Evolutionary conservation across 2,329 filamentous ascomycete species (phyloP).

Genomic region (Pseudogymnoascus sp.): DNA sequence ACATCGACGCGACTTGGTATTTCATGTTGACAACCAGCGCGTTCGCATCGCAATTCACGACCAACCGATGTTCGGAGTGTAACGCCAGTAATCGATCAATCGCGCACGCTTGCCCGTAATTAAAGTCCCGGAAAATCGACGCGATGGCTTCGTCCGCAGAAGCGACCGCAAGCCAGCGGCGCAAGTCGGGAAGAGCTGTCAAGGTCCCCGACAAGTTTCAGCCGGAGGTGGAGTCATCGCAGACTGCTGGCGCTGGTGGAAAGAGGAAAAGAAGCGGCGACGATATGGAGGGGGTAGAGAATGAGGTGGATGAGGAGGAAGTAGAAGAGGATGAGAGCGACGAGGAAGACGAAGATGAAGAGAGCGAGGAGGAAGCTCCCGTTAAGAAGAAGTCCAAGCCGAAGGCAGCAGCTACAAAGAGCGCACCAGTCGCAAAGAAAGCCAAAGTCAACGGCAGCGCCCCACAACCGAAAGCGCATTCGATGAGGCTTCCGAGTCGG

Average conservation of each 20-base stretch:
- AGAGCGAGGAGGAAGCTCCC: slow-evolving; percentile 37
- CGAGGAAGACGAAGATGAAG: slow-evolving; percentile 34
- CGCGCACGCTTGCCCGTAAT: neutral
- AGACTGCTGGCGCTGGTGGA: slow-evolving; percentile 33
- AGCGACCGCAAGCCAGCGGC: slow-evolving; percentile 44
- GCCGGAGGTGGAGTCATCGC: slow-evolving; percentile 36
- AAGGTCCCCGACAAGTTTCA: slow-evolving; percentile 52
- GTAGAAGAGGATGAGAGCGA: slow-evolving; percentile 35
- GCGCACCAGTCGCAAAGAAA: slow-evolving; percentile 55
- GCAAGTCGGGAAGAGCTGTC: slow-evolving; percentile 62
- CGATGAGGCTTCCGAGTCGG: slow-evolving; percentile 31
- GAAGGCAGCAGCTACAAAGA: slow-evolving; percentile 31
- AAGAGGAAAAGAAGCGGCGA: slow-evolving; percentile 52
- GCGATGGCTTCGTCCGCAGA: slow-evolving; percentile 45
- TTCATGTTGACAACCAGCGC: slow-evolving; percentile 1
- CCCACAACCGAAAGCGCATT: slow-evolving; percentile 46
- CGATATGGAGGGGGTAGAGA: slow-evolving; percentile 40
- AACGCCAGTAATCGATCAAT: neutral
- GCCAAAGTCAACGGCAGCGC: slow-evolving; percentile 54
- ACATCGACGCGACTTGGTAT: slow-evolving; percentile 4
- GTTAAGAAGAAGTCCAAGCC: slow-evolving; percentile 27
- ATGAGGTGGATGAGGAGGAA: slow-evolving; percentile 36
- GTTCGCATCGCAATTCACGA: neutral
- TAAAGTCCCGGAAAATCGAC: slow-evolving; percentile 33
- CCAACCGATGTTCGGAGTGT: slow-evolving; percentile 3